phyloP scores from a whole-genome alignment of 2,329 filamentous ascomycete genomes.

The Talaromyces amestolkiae region DNA sequence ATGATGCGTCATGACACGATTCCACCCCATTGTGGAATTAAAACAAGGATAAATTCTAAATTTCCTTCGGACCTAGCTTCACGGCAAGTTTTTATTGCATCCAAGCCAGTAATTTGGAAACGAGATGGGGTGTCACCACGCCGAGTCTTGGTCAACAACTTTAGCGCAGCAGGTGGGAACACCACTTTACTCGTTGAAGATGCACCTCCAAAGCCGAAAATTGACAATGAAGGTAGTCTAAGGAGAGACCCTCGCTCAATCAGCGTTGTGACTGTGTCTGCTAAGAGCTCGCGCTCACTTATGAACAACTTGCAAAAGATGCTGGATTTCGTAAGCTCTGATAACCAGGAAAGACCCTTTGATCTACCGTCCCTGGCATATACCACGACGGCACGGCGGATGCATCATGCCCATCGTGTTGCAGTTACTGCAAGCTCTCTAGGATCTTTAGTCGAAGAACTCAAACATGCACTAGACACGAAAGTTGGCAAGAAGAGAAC shows the following conservation, averaged over 20 bases:
- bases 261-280: conserved; percentile 52
- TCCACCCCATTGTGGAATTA: conserved; percentile 38
- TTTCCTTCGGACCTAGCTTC: conserved; percentile 45
- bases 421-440: background rate
- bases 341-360: no score
- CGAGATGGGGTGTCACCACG: no score
- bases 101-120: conserved; percentile 22
- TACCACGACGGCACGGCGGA: conserved; percentile 60
- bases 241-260: no score
- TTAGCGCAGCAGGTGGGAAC: conserved; percentile 45
- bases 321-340: conserved; percentile 49
- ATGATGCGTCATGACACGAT: conserved; percentile 38
- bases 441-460: no score
- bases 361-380: conserved; percentile 44
- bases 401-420: conserved; percentile 47
- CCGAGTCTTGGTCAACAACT: conserved; percentile 53
- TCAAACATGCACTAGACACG: no score
- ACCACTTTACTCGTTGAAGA: conserved; percentile 53
- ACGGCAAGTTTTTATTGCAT: conserved; percentile 46
- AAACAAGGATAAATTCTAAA: conserved; percentile 45
- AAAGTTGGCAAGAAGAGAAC: no score
- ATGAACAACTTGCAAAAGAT: conserved; percentile 32
- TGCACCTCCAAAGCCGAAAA: conserved; percentile 51
- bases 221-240: no score
- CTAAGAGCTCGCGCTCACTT: conserved; percentile 39